Conservation (phyloP, 805 yeast species). For the Ogataea paraovalis region DNA sequence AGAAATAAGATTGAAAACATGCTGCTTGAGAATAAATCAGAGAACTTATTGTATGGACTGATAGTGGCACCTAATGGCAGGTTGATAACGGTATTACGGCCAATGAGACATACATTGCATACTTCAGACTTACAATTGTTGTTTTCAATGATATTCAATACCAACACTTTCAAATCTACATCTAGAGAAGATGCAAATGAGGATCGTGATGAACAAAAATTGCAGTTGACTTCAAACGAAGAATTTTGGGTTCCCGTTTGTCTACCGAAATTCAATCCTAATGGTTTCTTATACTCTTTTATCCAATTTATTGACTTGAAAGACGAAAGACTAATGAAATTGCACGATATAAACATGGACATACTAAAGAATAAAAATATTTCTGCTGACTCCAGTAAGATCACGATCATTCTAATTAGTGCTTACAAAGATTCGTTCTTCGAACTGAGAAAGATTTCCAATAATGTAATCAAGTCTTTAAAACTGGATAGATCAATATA, state of each 20-base stretch:
- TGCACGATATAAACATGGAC: conserved; percentile 26
- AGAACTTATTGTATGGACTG: conserved; percentile 70
- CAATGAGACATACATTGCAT: conserved; percentile 70
- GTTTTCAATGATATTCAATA: conserved; percentile 63
- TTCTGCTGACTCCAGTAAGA: conserved; percentile 25
- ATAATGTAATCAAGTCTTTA: conserved; percentile 44
- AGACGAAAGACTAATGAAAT: conserved; percentile 27
- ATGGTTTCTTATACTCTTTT: conserved; percentile 83
- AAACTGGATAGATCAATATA: conserved; percentile 33
- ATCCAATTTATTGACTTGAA: conserved; percentile 54
- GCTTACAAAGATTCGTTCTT: conserved; percentile 78
- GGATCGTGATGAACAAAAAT: conserved; percentile 14
- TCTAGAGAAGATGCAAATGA: conserved; percentile 26
- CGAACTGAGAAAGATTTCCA: conserved; percentile 61
- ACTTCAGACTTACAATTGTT: conserved; percentile 78
- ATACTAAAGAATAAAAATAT: conserved; percentile 7
- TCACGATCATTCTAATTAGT: conserved; percentile 47
- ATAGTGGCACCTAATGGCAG: conserved; percentile 61
- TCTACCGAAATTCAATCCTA: conserved; percentile 81
- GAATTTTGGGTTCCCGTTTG: conserved; percentile 95
- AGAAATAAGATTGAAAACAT: conserved; percentile 57
- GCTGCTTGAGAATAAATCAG: conserved; percentile 43
- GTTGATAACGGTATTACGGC: conserved; percentile 68
- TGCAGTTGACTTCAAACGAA: conserved; percentile 38
- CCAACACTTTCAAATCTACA: conserved; percentile 40